phyloP scores from a whole-genome alignment of 768 basidiomycete species.

The Chiua virens region DNA sequence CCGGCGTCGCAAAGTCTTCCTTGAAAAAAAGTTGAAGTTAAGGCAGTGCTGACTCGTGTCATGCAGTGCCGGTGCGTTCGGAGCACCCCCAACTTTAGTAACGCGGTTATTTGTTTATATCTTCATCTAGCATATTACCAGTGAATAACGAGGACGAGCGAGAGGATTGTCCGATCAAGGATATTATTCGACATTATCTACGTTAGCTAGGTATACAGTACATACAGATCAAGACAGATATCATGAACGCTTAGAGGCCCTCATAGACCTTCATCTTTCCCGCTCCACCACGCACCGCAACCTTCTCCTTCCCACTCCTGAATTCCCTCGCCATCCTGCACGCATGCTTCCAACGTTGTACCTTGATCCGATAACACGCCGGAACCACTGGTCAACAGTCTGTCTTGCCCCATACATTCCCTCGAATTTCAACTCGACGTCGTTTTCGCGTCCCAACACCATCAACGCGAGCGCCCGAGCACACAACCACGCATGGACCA shows the following conservation, averaged over 20 bases:
- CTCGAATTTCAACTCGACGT: constrained; percentile 9
- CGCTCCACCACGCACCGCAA: constrained; percentile 15
- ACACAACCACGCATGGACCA: constrained; percentile 69
- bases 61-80: too few relatives aligned
- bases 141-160: too few relatives aligned
- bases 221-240: background rate
- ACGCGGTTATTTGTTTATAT: too few relatives aligned
- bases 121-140: too few relatives aligned
- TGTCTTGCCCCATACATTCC: constrained; percentile 21
- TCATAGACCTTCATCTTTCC: constrained; percentile 29
- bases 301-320: background rate
- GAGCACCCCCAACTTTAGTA: too few relatives aligned
- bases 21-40: too few relatives aligned
- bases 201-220: background rate
- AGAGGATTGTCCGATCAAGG: too few relatives aligned
- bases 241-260: background rate
- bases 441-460: constrained; percentile 46
- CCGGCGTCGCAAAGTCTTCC: too few relatives aligned
- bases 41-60: too few relatives aligned
- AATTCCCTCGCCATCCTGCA: constrained; percentile 3
- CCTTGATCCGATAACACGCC: constrained; percentile 16
- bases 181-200: too few relatives aligned
- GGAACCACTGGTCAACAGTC: constrained; percentile 28
- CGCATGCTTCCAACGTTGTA: constrained; percentile 12
- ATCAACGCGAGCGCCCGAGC: constrained; percentile 58